A percentile compares a stretch with the other conserved stretches of the same genome.
phyloP scores from a whole-genome alignment of 345 rosid species.

The Lepidium sativum region DNA sequence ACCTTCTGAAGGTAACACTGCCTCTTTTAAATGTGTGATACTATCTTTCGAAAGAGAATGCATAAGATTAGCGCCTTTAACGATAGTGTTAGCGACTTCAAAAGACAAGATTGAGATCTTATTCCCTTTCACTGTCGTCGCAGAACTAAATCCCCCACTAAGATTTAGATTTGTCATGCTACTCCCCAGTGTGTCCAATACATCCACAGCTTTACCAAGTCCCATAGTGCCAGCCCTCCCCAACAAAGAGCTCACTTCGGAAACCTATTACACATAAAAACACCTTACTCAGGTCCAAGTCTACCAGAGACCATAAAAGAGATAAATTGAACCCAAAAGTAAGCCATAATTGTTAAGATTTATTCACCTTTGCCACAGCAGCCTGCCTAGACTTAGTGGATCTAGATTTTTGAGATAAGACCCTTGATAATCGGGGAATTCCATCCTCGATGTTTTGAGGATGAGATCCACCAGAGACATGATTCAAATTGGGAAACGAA shows the following conservation, averaged over 20 bases:
- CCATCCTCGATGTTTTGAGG: slow-evolving; percentile 55
- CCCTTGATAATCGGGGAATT: slow-evolving; percentile 66
- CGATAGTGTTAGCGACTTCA: slow-evolving; percentile 93
- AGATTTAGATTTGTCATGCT: slow-evolving; percentile 80
- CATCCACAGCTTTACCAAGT: slow-evolving; percentile 84
- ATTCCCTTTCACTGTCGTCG: slow-evolving; percentile 71
- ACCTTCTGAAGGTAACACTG: slow-evolving; percentile 80
- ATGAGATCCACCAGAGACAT: slow-evolving; percentile 28
- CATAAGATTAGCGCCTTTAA: slow-evolving; percentile 91
- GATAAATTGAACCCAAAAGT: background rate
- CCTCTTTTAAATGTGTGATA: slow-evolving; percentile 66
- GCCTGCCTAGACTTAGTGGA: slow-evolving; percentile 74
- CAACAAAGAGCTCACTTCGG: slow-evolving; percentile 76
- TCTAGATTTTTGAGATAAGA: slow-evolving; percentile 58
- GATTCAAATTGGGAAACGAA: slow-evolving; percentile 42
- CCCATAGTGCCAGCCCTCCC: slow-evolving; percentile 91
- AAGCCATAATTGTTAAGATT: background rate
- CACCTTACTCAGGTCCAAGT: background rate
- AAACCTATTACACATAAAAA: slow-evolving; percentile 48
- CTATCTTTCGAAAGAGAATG: slow-evolving; percentile 73
- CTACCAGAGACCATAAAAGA: background rate
- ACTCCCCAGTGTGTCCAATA: slow-evolving; percentile 89
- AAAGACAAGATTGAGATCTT: slow-evolving; percentile 75
- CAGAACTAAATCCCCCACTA: slow-evolving; percentile 66
- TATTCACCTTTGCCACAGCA: slow-evolving; percentile 71